Conservation (phyloP, 2,329 filamentous ascomycete species). For the Monilinia aucupariae region DNA sequence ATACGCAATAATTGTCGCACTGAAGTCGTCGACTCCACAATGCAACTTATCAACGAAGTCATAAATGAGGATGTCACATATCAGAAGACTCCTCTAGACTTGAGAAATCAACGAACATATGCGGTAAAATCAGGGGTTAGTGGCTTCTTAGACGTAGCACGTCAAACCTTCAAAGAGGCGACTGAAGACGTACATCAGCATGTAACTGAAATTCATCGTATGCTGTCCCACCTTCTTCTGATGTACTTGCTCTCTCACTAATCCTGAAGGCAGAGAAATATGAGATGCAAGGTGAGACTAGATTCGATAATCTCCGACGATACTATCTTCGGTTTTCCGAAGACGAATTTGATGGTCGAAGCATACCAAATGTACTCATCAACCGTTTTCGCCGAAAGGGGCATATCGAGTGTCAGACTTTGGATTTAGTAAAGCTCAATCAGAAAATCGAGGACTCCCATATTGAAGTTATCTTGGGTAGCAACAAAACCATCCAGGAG, state of each 20-base stretch:
- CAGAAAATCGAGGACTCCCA: conserved; percentile 73
- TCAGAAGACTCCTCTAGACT: conserved; percentile 71
- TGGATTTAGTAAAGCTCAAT: conserved; percentile 77
- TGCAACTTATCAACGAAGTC: conserved; percentile 58
- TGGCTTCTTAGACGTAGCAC: conserved; percentile 79
- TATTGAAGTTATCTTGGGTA: conserved; percentile 77
- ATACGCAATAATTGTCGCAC: conserved; percentile 67
- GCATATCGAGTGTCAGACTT: conserved; percentile 80
- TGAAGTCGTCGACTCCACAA: conserved; percentile 54
- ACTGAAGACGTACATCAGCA: conserved; percentile 72
- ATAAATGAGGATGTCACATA: conserved; percentile 80
- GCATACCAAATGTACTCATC: conserved; percentile 65
- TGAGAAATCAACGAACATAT: conserved; percentile 85
- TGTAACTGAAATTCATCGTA: conserved; percentile 62
- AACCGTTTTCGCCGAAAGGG: conserved; percentile 69
- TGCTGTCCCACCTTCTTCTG: conserved; percentile 20
- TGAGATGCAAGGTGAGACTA: conserved; percentile 58
- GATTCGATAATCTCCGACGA: conserved; percentile 70
- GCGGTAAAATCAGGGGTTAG: conserved; percentile 82
- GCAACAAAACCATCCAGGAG: conserved; percentile 67
- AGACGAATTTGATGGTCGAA: conserved; percentile 55
- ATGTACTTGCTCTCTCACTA: not conserved
- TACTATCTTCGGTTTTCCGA: conserved; percentile 69
- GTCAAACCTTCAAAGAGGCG: conserved; percentile 84
- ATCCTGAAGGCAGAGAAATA: conserved; percentile 35